phyloP scores from a whole-genome alignment of 768 basidiomycete species.

The Collybia nuda region DNA sequence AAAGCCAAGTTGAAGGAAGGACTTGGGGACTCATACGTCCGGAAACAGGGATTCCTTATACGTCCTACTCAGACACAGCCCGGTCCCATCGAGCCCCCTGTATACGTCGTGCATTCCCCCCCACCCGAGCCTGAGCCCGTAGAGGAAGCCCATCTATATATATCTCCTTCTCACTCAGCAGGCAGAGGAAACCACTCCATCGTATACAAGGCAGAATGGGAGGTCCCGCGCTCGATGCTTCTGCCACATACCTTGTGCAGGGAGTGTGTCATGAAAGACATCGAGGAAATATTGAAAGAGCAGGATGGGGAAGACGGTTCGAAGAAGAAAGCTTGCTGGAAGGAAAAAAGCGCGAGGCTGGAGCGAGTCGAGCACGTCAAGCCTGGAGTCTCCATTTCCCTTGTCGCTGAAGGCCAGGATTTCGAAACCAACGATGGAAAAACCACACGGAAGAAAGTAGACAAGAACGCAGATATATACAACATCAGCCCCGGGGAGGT shows the following conservation, averaged over 20 bases:
- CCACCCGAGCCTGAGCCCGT: conserved; percentile 17
- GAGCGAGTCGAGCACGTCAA: not conserved
- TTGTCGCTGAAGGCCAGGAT: too few species aligned
- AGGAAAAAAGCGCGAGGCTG: conserved; percentile 3
- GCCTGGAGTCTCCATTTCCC: too few species aligned
- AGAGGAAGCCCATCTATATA: conserved; percentile 20
- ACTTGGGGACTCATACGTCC: not conserved
- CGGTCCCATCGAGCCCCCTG: conserved; percentile 18
- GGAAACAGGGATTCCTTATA: conserved; percentile 10
- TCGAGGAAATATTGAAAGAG: conserved; percentile 12
- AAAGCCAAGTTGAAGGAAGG: not conserved
- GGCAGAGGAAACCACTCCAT: not conserved
- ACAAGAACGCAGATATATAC: too few species aligned
- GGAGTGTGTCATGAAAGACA: not conserved
- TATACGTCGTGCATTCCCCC: conserved; percentile 29
- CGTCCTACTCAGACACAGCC: not conserved
- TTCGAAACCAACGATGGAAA: not conserved
- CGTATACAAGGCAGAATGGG: not conserved
- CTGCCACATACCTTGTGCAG: not conserved
- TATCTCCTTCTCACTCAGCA: not conserved
- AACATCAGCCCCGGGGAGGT: too few species aligned
- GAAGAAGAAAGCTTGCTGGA: conserved; percentile 3
- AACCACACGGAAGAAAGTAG: not conserved
- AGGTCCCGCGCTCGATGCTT: not conserved
- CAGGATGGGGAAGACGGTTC: conserved; percentile 17